Base-by-base conservation (phyloP, 345 rosid genomes). In the Salix brachista region DNA sequence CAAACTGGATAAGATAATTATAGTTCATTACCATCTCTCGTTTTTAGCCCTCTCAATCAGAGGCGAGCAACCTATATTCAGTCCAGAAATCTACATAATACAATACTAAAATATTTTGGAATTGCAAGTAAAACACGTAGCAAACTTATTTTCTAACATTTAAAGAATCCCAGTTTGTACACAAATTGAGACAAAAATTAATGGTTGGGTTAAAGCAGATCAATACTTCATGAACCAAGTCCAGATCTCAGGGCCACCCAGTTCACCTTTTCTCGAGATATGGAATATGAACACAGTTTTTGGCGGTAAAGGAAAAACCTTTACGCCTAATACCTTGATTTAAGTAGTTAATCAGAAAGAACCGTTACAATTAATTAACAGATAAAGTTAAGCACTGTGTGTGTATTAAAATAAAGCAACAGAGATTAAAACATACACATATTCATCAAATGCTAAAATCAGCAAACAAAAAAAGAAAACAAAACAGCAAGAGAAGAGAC, bases 381-480 rank as follows among this genome's bases (percentile, higher is more conserved):
- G 65, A 71, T 39, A 17, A 54, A 77, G 39, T n/a, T 67, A 16
- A 50, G 54, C 58, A 72, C 64, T 23, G 73, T 32, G 5, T 58
- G 80, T 58, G 67, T 17, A 69, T 66, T n/a, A 42, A 46, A 44
- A 70, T 30, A 3, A 13, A 65, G n/a, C 46, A 17, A 71, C 21
- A 12, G 32, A 61, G 65, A 30, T 46, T 58, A 8, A 25, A 77
- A 64, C 60, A 54, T 18, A 4, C 67, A 28, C 1, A 36, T 30
- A 64, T 72, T 13, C 13, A 71, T 67, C 17, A 44, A 81, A 80
- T 23, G 19, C 73, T 77, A 36, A 77, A 9, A 66, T 75, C 54
- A 58, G 32, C 6, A 66, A 66, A 48, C 3, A 77, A 32, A 60
- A 71, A 10, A 50, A 0, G n/a, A 60, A 71, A 65, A 37, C 37